These are phyloP conservation scores for Oxytropis ochrocephala DNA, from an alignment of 306 rosid genomes.

Conservation along the genomic window DNA sequence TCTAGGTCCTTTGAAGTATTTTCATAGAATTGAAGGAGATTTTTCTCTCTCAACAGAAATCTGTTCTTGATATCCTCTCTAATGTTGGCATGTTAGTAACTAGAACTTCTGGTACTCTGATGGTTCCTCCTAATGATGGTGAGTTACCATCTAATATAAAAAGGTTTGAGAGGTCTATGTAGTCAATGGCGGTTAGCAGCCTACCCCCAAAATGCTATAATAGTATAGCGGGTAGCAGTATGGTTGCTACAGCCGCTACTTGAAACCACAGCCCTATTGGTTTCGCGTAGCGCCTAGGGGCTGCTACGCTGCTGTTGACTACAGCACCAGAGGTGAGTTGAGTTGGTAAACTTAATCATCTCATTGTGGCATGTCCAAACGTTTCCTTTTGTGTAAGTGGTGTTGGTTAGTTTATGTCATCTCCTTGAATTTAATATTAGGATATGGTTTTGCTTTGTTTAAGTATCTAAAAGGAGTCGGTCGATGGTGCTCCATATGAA, in stretches of 20 bases:
- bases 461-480: background rate
- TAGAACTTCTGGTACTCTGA: background rate
- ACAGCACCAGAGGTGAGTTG: too few relatives aligned
- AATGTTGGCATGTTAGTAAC: background rate
- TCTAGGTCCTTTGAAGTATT: background rate
- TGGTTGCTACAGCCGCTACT: too few relatives aligned
- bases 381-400: background rate
- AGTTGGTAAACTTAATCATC: background rate
- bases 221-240: too few relatives aligned
- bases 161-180: background rate
- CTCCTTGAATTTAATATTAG: background rate
- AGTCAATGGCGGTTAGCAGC: too few relatives aligned
- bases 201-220: too few relatives aligned
- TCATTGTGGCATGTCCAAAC: background rate
- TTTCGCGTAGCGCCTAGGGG: too few relatives aligned
- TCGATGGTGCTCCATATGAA: background rate
- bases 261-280: too few relatives aligned
- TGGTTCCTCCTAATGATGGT: background rate
- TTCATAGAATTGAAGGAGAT: background rate
- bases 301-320: too few relatives aligned
- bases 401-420: too few relatives aligned
- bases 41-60: background rate
- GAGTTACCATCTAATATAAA: background rate
- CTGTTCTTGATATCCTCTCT: background rate
- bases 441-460: background rate